Conservation (phyloP, 1,284 basidiomycete genomes). For the Uromyces viciae-fabae region DNA sequence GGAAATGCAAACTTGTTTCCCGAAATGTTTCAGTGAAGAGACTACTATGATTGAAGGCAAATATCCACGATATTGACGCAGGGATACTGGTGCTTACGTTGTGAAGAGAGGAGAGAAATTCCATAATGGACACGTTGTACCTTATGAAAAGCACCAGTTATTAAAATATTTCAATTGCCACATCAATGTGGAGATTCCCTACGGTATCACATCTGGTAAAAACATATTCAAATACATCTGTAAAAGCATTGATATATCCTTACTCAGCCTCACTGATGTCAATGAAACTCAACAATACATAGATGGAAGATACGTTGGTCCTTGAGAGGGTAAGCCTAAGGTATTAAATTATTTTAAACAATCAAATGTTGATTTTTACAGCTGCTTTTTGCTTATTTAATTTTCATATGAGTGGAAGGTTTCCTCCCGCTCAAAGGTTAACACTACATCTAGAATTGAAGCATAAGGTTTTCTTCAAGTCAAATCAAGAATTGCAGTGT, state of each 20-base stretch:
- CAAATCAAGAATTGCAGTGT: not conserved
- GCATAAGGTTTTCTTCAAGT: not conserved
- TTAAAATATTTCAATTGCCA: slow-evolving; percentile 57
- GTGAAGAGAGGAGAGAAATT: not conserved
- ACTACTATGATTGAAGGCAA: too few relatives aligned
- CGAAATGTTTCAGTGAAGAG: too few relatives aligned
- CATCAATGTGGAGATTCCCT: slow-evolving; percentile 59
- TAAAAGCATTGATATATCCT: slow-evolving; percentile 58
- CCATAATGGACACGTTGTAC: slow-evolving; percentile 54
- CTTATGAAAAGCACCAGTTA: slow-evolving; percentile 55
- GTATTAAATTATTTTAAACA: not conserved
- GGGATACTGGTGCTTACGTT: not conserved
- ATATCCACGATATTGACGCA: not conserved
- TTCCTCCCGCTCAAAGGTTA: not conserved
- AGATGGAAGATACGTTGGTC: slow-evolving; percentile 56
- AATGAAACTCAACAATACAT: slow-evolving; percentile 56
- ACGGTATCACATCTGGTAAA: slow-evolving; percentile 55
- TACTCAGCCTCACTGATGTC: not conserved
- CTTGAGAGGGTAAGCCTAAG: not conserved
- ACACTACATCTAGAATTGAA: not conserved
- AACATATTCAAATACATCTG: slow-evolving; percentile 60
- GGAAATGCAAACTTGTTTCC: not conserved
- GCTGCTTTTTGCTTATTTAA: not conserved
- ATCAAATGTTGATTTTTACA: too few relatives aligned
- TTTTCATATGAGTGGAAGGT: not conserved